Evolutionary conservation across 78 protist species (phyloP), one percentile per base, ranked within the genome.

Genomic region (Monocercomonoides exilis): DNA sequence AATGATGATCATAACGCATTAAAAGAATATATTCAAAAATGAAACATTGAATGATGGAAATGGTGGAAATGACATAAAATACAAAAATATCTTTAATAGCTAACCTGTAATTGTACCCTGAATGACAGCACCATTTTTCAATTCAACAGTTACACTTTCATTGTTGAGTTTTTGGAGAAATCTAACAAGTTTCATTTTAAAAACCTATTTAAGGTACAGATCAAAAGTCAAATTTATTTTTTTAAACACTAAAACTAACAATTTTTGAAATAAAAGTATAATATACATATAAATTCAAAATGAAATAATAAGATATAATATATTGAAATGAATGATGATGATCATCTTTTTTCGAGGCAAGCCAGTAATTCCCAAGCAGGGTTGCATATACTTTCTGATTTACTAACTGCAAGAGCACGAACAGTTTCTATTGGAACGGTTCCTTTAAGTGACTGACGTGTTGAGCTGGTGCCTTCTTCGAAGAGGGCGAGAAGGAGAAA

Each of bases 91-190:
- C 2, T 35, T 11, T 3, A 2, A 32, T 45, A 21, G 1, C 84
- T 29, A n/a, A 87, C 93, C 93, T 2, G 89, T 84, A 44, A 97
- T 87, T 0, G 98, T 96, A 2, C 99, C 99, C 46, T 91, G 92
- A 6, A 96, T 95, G 33, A 95, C 86, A 2, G 98, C 91, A 0
- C 99, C 99, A 79, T 96, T 98, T 94, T 98, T 98, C 44, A 98
- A 91, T 91, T 98, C 99, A 34, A 98, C 41, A 0, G 98, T 95
- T 43, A 98, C 99, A 0, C 98, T 96, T 93, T 98, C 98, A 79
- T 93, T 93, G 34, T 43, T 86, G 41, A 96, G 93, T 84, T 93
- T 92, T 96, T 91, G 92, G 88, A 98, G 77, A 89, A 98, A 92
- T 32, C 92, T 44, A 1, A 89, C 91, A 46, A 89, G 88, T 80